These are phyloP conservation scores for Periconia sp. DNA, from an alignment of 2,329 filamentous ascomycete genomes.

Conservation along the genomic window DNA sequence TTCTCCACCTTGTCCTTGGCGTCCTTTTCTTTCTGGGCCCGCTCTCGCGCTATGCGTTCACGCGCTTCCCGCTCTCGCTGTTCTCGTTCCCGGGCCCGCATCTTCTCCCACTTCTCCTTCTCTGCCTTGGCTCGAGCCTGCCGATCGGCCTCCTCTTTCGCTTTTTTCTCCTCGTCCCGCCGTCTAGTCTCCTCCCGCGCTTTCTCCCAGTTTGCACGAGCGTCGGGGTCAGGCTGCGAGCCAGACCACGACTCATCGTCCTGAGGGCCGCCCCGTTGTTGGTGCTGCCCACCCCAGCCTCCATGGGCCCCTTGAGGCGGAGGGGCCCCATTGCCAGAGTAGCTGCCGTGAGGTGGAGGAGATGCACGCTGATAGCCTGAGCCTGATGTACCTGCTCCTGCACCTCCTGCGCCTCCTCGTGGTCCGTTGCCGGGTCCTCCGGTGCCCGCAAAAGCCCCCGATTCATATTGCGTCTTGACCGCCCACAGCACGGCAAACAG, in stretches of 20 bases:
- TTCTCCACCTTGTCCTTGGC: slow-evolving; percentile 48
- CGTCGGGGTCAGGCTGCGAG: slow-evolving; percentile 20
- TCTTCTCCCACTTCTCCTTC: slow-evolving; percentile 59
- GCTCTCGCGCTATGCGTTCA: slow-evolving; percentile 52
- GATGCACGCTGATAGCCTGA: slow-evolving; percentile 37
- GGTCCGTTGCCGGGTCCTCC: slow-evolving; percentile 33
- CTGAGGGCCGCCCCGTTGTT: slow-evolving; percentile 38
- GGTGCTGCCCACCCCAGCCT: slow-evolving; percentile 34
- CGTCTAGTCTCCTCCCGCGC: slow-evolving; percentile 45
- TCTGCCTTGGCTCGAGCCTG: slow-evolving; percentile 54
- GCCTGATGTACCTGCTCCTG: slow-evolving; percentile 31
- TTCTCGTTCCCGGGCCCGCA: slow-evolving; percentile 55
- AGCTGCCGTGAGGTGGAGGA: slow-evolving; percentile 39
- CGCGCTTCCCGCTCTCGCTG: slow-evolving; percentile 55
- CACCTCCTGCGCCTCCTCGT: slow-evolving; percentile 37
- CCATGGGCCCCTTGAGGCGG: slow-evolving; percentile 34
- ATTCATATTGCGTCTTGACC: slow-evolving; percentile 67
- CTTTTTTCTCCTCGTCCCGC: slow-evolving; percentile 49
- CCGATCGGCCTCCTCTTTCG: slow-evolving; percentile 56
- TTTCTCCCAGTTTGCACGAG: slow-evolving; percentile 30
- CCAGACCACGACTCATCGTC: slow-evolving; percentile 35
- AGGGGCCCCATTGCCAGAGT: slow-evolving; percentile 37
- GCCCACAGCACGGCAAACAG: slow-evolving; percentile 81
- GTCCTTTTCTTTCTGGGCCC: slow-evolving; percentile 47
- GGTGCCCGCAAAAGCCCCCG: slow-evolving; percentile 42